phyloP scores from a whole-genome alignment of 306 rosid genomes.

The Acacia confusa region DNA sequence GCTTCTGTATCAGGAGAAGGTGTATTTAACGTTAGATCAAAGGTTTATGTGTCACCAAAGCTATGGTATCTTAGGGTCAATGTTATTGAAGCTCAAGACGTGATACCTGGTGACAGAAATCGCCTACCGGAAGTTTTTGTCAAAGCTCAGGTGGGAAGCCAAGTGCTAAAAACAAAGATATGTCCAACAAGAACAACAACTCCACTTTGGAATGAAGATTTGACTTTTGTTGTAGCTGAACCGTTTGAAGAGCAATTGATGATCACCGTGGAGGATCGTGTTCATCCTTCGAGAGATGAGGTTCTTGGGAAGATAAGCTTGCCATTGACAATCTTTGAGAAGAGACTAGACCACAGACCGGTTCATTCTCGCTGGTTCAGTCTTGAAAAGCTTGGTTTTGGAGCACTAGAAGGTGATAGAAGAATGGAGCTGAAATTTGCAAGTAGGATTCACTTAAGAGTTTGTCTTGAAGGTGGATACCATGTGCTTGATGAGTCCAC shows the following conservation, averaged over 20 bases:
- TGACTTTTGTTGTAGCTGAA: conserved; percentile 88
- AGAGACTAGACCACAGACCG: conserved; percentile 78
- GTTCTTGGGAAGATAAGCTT: conserved; percentile 70
- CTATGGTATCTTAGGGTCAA: conserved; percentile 84
- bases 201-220: conserved; percentile 90
- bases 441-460: conserved; percentile 78
- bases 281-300: conserved; percentile 77
- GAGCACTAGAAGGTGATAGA: conserved; percentile 77
- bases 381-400: conserved; percentile 84
- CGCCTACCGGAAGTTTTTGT: conserved; percentile 70
- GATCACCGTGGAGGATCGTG: conserved; percentile 69
- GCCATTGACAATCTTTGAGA: conserved; percentile 69
- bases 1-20: conserved; percentile 85
- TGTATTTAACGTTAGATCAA: conserved; percentile 74
- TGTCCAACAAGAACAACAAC: conserved; percentile 59
- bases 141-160: conserved; percentile 86
- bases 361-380: conserved; percentile 92
- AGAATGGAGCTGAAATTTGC: conserved; percentile 87
- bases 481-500: conserved; percentile 95
- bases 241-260: conserved; percentile 86
- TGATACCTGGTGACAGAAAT: conserved; percentile 68
- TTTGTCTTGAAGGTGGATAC: conserved; percentile 97
- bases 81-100: conserved; percentile 92
- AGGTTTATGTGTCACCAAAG: conserved; percentile 94
- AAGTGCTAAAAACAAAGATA: conserved; percentile 69